Percentiles rank a stretch among this genome's conserved stretches.
These are phyloP conservation scores for Ogataea sp. DNA, from an alignment of 805 yeast genomes.

Conservation along the genomic window DNA sequence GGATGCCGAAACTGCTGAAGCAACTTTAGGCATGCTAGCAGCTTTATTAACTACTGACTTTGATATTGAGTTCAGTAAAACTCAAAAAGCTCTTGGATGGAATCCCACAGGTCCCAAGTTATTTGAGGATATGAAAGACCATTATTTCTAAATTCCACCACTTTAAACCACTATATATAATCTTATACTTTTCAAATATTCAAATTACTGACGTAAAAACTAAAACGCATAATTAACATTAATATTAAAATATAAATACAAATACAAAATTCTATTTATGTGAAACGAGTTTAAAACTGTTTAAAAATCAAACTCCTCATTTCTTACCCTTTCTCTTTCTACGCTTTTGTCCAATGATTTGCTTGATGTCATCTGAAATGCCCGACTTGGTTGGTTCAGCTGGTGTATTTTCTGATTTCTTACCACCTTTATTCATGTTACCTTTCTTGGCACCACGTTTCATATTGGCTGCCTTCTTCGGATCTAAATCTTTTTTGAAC, in stretches of 20 bases:
- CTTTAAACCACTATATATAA: too few relatives aligned
- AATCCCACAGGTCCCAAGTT: too few relatives aligned
- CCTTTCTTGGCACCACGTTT: constrained; percentile 9
- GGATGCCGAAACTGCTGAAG: too few relatives aligned
- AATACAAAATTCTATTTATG: background rate
- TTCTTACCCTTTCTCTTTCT: constrained; percentile 46
- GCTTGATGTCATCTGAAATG: constrained; percentile 47
- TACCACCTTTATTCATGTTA: constrained; percentile 15
- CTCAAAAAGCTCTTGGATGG: too few relatives aligned
- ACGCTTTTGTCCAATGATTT: constrained; percentile 62
- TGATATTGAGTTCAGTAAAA: too few relatives aligned
- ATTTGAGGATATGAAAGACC: too few relatives aligned
- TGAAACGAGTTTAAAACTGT: background rate
- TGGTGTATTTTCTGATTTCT: constrained; percentile 9
- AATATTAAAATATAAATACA: background rate
- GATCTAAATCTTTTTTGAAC: constrained; percentile 10
- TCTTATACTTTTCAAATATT: too few relatives aligned
- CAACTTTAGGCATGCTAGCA: too few relatives aligned
- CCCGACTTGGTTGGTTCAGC: constrained; percentile 13
- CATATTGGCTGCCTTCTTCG: constrained; percentile 1
- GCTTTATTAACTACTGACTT: too few relatives aligned
- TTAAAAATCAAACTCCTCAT: constrained; percentile 8
- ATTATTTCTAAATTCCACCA: too few relatives aligned
- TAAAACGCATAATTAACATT: too few relatives aligned
- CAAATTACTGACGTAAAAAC: too few relatives aligned